Evolutionary conservation across 2,329 filamentous ascomycete species (phyloP), one percentile per base, ranked within the genome.

Genomic region (Arthrobotrys megalospora): DNA sequence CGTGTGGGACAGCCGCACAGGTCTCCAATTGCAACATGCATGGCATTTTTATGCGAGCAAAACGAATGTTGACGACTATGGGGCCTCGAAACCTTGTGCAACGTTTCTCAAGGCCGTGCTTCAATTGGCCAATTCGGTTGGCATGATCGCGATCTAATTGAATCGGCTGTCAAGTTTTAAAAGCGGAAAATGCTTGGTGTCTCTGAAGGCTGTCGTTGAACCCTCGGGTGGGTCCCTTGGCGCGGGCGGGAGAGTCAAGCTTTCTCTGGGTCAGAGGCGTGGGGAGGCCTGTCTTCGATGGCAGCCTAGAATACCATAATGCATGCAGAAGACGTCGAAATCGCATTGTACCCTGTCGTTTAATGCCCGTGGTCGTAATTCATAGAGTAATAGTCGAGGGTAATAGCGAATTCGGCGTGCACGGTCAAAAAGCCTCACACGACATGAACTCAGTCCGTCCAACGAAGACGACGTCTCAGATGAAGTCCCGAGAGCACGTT

Each of bases 231-330:
- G 67, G 45, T 45, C 55, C 36, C 72, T 76, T 76, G 72, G 72
- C 72, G 72, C 58, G 55, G 64, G 55, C 28, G 47, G 62, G 38
- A 41, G 36, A 43, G 62, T 76, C 55, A 69, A 76, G 65, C 72
- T 77, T 70, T 70, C 16, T 34, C 50, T 32, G 45, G 53, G 38
- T 50, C 45, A 32, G 16, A 7, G 19, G 52, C 36, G 52, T 69
- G 52, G 65, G 50, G 36, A 64, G 45, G 62, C 50, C 43, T 50
- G 45, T 41, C 45, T 16, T n/a, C 7, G 32, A 34, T 69, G 71
- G 71, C 36, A 64, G 63, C 71, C 71, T 76, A 67, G 53, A 62
- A 43, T 21, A 32, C 64, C n/a, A 7, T 16, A 19, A 10, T 24
- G 36, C 34, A 50, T 32, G 21, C 43, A 48, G 10, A 24, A n/a